phyloP scores from a whole-genome alignment of 2,329 filamentous ascomycete genomes.

The Epicoccum sorghinum region DNA sequence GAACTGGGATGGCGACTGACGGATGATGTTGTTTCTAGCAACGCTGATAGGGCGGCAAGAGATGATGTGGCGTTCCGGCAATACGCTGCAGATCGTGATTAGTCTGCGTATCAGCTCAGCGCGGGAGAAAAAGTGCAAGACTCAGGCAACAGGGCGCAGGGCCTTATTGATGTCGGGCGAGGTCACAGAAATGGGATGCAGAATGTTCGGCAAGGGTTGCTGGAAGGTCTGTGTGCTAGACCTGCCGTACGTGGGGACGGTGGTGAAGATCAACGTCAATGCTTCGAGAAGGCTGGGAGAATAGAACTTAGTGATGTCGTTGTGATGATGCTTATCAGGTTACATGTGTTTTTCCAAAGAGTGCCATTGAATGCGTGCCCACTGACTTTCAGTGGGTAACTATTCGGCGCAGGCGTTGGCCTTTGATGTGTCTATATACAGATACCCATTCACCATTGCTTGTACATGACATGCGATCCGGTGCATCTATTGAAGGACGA shows the following conservation, averaged over 20 bases:
- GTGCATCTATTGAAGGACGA: not conserved
- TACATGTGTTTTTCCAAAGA: too few relatives aligned
- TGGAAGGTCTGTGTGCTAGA: not conserved
- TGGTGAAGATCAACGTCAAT: not conserved
- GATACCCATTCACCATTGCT: not conserved
- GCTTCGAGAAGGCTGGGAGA: not conserved
- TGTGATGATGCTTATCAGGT: too few relatives aligned
- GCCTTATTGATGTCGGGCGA: constrained; percentile 1
- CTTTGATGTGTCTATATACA: too few relatives aligned
- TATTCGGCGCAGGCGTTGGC: too few relatives aligned
- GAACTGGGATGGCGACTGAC: not conserved
- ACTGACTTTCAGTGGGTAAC: too few relatives aligned
- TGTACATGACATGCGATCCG: not conserved
- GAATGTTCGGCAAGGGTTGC: constrained; percentile 3
- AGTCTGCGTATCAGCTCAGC: constrained; percentile 13
- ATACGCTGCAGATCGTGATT: constrained; percentile 17
- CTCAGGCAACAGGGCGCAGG: not conserved
- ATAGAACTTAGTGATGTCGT: too few relatives aligned
- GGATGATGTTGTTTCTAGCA: not conserved
- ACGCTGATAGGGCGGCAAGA: constrained; percentile 13
- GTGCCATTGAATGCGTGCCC: too few relatives aligned
- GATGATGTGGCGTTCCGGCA: constrained; percentile 17
- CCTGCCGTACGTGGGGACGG: not conserved
- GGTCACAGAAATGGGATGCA: not conserved
- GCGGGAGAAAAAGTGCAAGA: not conserved